Evolutionary conservation across 73 alveolate species (phyloP).

Genomic region (Tetrahymena malaccensis): DNA sequence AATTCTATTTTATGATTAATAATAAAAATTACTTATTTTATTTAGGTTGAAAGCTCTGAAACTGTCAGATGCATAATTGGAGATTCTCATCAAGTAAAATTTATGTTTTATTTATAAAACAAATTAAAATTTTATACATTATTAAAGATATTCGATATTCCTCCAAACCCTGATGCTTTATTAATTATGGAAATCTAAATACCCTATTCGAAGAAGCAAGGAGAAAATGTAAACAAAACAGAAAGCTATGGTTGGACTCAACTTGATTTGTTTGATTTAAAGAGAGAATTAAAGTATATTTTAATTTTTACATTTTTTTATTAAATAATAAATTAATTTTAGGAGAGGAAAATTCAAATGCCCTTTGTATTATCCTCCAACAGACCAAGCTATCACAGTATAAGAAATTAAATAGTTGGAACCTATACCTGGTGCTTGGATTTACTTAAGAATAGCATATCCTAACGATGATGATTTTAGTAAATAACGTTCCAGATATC

Average conservation of each 20-base stretch:
- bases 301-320: neutral
- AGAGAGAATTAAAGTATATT: conserved; percentile 17
- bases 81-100: conserved; percentile 7
- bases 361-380: conserved; percentile 34
- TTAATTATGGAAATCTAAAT: conserved; percentile 18
- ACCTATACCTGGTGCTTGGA: conserved; percentile 47
- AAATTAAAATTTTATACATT: neutral
- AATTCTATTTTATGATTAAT: neutral
- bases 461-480: conserved; percentile 46
- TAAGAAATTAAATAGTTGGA: conserved; percentile 28
- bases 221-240: conserved; percentile 27
- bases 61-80: conserved; percentile 25
- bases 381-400: conserved; percentile 29
- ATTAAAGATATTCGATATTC: conserved; percentile 18
- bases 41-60: conserved; percentile 2
- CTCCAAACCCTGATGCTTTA: conserved; percentile 29
- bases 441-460: conserved; percentile 28
- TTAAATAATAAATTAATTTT: neutral
- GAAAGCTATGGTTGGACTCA: conserved; percentile 37
- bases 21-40: neutral
- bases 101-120: neutral
- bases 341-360: conserved; percentile 40
- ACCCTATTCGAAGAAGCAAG: conserved; percentile 20
- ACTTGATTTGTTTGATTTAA: conserved; percentile 33
- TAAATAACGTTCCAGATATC: conserved; percentile 27